A percentile compares a stretch with the other conserved stretches of the same genome.
Evolutionary conservation across 257 asterid genomes (phyloP).

Genomic region (Primulina huaijiensis): DNA sequence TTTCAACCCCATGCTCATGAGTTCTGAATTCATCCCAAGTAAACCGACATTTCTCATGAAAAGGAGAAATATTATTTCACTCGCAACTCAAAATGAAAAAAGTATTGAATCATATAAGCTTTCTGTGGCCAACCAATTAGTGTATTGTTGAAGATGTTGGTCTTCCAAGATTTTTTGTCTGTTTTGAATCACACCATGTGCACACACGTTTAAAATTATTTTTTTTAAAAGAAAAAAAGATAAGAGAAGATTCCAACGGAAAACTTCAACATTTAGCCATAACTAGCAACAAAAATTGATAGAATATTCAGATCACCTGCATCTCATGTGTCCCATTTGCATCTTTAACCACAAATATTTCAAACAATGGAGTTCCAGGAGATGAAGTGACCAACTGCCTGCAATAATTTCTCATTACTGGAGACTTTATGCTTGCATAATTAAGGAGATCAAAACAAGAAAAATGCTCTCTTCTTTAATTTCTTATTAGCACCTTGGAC

Average conservation of each 20-base stretch:
- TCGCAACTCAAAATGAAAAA: conserved; percentile 12
- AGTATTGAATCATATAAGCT: neutral
- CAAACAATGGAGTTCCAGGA: conserved; percentile 93
- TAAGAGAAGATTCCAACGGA: neutral
- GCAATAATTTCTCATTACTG: conserved; percentile 33
- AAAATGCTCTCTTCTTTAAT: conserved; percentile 2
- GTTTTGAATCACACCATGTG: neutral
- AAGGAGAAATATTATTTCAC: conserved; percentile 1
- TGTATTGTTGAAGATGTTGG: neutral
- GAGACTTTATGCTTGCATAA: conserved; percentile 20
- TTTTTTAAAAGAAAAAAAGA: no score
- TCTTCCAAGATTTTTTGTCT: neutral
- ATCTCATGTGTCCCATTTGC: conserved; percentile 53
- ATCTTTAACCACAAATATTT: conserved; percentile 83
- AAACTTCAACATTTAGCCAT: neutral
- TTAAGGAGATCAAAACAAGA: conserved; percentile 6
- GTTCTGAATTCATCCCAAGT: neutral
- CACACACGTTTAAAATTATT: neutral
- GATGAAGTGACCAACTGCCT: conserved; percentile 84
- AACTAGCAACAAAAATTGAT: neutral
- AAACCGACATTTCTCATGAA: neutral
- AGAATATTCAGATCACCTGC: conserved; percentile 53
- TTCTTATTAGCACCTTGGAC: conserved; percentile 65
- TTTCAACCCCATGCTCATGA: neutral
- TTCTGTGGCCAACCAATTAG: neutral